Conservation (phyloP, 116 monocot species). For the Iris pallida region DNA sequence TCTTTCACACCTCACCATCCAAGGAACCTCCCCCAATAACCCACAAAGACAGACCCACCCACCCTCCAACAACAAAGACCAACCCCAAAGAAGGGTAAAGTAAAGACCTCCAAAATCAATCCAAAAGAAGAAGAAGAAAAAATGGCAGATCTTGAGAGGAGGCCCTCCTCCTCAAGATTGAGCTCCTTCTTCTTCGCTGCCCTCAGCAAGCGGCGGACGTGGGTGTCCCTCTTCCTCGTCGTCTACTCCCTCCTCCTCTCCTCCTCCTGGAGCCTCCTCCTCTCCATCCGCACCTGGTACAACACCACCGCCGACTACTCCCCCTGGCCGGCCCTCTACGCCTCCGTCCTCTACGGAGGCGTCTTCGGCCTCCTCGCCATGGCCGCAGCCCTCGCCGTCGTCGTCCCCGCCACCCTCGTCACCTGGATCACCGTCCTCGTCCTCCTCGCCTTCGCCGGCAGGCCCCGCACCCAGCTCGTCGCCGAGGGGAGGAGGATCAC, state of each 20-base stretch:
- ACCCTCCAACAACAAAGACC: too few species aligned
- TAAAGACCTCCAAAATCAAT: too few species aligned
- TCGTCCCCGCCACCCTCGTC: constrained; percentile 77
- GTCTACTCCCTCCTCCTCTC: constrained; percentile 75
- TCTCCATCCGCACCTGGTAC: constrained; percentile 86
- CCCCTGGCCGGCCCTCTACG: constrained; percentile 63
- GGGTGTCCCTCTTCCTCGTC: constrained; percentile 78
- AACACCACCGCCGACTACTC: constrained; percentile 19
- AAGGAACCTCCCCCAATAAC: too few species aligned
- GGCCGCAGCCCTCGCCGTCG: constrained; percentile 80
- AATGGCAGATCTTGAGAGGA: constrained; percentile 15
- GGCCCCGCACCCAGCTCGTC: constrained; percentile 54
- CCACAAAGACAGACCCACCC: too few species aligned
- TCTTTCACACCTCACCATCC: too few species aligned
- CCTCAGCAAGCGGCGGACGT: constrained; percentile 62
- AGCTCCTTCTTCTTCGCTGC: constrained; percentile 23
- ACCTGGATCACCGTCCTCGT: constrained; percentile 94
- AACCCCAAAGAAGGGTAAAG: too few species aligned
- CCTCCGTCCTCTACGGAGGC: constrained; percentile 71
- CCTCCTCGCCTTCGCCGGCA: constrained; percentile 83
- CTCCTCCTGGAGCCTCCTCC: constrained; percentile 74
- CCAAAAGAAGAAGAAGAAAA: too few species aligned
- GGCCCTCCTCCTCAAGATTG: neutral
- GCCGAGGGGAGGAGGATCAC: constrained; percentile 62
- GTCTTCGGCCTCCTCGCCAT: constrained; percentile 83